These are phyloP conservation scores for Solanum chmielewskii DNA, from an alignment of 257 asterid genomes.

Conservation along the genomic window DNA sequence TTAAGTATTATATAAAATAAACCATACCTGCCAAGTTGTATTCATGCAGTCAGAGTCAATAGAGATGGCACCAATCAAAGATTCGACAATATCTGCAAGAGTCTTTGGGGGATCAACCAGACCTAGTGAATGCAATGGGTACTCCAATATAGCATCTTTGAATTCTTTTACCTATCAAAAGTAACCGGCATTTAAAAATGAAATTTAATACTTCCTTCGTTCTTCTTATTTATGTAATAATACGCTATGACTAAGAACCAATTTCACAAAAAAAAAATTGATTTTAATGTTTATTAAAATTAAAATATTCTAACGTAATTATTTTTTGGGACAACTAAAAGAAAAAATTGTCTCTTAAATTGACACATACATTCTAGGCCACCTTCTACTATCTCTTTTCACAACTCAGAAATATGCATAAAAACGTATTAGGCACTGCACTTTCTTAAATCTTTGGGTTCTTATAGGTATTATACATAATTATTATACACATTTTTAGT, in stretches of 20 bases:
- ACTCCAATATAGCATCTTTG: conserved; percentile 2
- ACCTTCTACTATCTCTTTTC: not conserved
- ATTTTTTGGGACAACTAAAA: no score
- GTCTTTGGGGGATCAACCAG: not conserved
- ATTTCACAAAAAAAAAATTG: no score
- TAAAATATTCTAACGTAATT: not conserved
- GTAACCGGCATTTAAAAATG: no score
- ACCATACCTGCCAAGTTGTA: not conserved
- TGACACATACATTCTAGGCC: not conserved
- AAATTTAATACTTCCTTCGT: no score
- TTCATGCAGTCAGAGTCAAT: not conserved
- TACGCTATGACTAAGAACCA: no score
- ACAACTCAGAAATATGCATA: not conserved
- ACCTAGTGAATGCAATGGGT: conserved; percentile 33
- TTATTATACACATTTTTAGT: not conserved
- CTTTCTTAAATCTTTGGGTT: not conserved
- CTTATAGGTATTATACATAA: not conserved
- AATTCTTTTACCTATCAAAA: conserved; percentile 26
- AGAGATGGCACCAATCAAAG: not conserved
- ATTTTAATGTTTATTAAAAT: no score
- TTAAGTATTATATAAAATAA: no score
- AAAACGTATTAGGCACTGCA: not conserved
- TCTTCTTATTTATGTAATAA: no score
- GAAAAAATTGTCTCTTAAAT: not conserved
- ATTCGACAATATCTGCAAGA: not conserved